Evolutionary conservation across 352 stramenopile species (phyloP).

Genomic region (Pythium sp.): DNA sequence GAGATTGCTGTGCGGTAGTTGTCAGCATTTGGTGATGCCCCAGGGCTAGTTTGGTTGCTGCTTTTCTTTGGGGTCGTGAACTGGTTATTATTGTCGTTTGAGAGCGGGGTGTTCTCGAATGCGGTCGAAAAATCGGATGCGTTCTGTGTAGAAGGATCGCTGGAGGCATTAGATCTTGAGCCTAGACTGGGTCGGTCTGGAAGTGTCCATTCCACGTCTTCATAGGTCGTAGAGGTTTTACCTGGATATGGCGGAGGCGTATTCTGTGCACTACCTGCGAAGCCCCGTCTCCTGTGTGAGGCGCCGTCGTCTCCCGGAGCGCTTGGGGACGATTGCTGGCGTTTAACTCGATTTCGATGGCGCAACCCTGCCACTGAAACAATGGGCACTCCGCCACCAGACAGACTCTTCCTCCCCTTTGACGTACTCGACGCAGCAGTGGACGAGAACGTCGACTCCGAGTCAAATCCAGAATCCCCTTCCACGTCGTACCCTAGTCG

Average conservation of each 20-base stretch:
- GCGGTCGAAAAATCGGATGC: conserved; percentile 2
- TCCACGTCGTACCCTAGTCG: conserved; percentile 3
- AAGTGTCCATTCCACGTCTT: conserved; percentile 14
- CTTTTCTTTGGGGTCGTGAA: conserved; percentile 9
- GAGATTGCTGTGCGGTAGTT: conserved; percentile 6
- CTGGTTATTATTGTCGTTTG: background rate
- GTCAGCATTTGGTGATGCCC: background rate
- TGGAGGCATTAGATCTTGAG: conserved; percentile 5
- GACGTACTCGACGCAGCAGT: background rate
- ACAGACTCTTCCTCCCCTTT: conserved; percentile 12
- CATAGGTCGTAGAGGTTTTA: conserved; percentile 8
- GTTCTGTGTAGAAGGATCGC: background rate
- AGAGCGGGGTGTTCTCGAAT: background rate
- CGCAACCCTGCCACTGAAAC: conserved; percentile 12
- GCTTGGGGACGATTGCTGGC: conserved; percentile 26
- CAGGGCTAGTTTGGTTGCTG: background rate
- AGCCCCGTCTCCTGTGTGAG: conserved; percentile 22
- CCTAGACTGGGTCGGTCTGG: conserved; percentile 7
- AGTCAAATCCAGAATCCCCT: conserved; percentile 6
- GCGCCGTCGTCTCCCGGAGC: conserved; percentile 10
- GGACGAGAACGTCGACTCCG: conserved; percentile 9
- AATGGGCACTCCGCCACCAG: conserved; percentile 7
- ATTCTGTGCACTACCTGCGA: conserved; percentile 8
- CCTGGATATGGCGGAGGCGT: background rate
- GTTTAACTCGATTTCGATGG: conserved; percentile 23